Percentiles rank a stretch among this genome's conserved stretches.
These are phyloP conservation scores for Toxoplasma gondii DNA, from an alignment of 169 alveolate genomes.

Conservation along the genomic window DNA sequence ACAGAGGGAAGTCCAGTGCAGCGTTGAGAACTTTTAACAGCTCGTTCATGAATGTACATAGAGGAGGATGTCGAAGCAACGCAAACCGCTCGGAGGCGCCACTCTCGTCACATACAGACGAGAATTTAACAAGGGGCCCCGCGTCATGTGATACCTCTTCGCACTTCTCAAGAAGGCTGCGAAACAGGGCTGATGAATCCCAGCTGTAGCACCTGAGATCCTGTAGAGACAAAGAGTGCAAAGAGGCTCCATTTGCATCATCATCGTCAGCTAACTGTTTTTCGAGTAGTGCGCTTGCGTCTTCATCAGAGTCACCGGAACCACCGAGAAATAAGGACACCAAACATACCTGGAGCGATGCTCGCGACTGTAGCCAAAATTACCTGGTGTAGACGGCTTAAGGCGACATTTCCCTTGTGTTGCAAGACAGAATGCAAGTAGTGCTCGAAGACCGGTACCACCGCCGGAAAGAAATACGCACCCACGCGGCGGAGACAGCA, in stretches of 20 bases:
- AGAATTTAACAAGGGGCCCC: not conserved
- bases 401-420: not conserved
- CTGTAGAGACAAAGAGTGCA: not conserved
- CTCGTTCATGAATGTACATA: not conserved
- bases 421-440: not conserved
- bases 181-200: not conserved
- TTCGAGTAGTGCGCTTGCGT: no score
- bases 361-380: not conserved
- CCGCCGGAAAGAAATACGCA: not conserved
- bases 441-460: not conserved
- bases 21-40: not conserved
- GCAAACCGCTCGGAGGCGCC: not conserved
- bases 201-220: not conserved
- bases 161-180: not conserved
- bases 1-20: slow-evolving; percentile 13
- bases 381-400: not conserved
- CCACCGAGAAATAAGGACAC: no score
- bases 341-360: no score
- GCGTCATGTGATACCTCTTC: not conserved
- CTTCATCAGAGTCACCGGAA: no score
- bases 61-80: slow-evolving; percentile 13
- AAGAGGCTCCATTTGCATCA: no score
- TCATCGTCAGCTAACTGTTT: no score
- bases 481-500: not conserved
- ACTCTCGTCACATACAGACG: not conserved